These are phyloP conservation scores for Hypoxylon crocopeplum DNA, from an alignment of 495 filamentous ascomycete genomes.

Conservation along the genomic window DNA sequence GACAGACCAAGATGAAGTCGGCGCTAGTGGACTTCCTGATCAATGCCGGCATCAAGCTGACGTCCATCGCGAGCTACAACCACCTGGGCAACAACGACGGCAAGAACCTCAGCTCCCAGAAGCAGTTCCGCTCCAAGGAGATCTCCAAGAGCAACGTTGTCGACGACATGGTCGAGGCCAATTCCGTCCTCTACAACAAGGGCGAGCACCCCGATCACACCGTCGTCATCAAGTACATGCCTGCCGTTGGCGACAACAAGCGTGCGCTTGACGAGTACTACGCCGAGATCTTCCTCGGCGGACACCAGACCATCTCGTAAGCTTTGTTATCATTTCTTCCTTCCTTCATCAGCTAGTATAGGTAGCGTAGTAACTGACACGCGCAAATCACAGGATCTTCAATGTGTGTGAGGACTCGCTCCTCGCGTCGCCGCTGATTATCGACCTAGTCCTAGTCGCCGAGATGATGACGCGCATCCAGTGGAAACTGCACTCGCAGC, in stretches of 20 bases:
- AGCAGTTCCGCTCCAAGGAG: constrained; percentile 99
- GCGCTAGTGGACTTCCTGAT: constrained; percentile 98
- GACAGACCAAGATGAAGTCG: constrained; percentile 99
- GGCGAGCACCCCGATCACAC: constrained; percentile 90
- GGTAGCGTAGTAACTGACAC: constrained; percentile 16
- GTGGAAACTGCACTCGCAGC: constrained; percentile 80
- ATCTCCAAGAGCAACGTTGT: constrained; percentile 99
- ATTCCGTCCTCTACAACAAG: constrained; percentile 84
- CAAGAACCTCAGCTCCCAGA: constrained; percentile 96
- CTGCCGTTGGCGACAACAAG: constrained; percentile 98
- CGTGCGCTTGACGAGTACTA: constrained; percentile 99
- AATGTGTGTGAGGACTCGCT: constrained; percentile 99
- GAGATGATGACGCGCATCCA: constrained; percentile 99
- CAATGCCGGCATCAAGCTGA: constrained; percentile 98
- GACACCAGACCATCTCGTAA: constrained; percentile 93
- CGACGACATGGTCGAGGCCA: constrained; percentile 98
- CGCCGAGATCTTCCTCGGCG: constrained; percentile 98
- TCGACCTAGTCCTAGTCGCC: constrained; percentile 88
- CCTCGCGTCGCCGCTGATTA: constrained; percentile 96
- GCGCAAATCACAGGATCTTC: constrained; percentile 68
- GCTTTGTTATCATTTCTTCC: constrained; percentile 27
- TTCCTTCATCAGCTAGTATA: too few species aligned
- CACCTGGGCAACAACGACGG: constrained; percentile 99
- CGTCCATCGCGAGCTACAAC: constrained; percentile 99
- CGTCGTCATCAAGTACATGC: constrained; percentile 98